A percentile compares a stretch with the other conserved stretches of the same genome.
These are phyloP conservation scores for Hypholoma fasciculare DNA, from an alignment of 768 basidiomycete species.

Conservation along the genomic window DNA sequence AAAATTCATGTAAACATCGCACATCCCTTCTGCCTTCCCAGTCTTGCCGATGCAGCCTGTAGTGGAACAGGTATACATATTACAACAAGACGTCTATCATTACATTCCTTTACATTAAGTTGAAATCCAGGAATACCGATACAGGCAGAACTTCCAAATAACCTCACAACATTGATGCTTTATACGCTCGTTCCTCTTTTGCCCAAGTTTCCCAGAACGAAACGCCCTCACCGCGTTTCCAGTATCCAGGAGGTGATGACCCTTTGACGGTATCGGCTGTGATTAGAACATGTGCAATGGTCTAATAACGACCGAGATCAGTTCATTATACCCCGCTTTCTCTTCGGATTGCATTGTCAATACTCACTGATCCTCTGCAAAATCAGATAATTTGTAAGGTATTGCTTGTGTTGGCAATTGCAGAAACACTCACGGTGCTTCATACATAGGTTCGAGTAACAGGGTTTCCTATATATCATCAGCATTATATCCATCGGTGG, in stretches of 20 bases:
- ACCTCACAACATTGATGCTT: too few species aligned
- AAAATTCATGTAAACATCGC: constrained; percentile 4
- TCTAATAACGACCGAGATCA: constrained; percentile 36
- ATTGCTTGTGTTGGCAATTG: not conserved
- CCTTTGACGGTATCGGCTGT: constrained; percentile 70
- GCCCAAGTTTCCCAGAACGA: constrained; percentile 82
- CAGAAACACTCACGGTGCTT: constrained; percentile 69
- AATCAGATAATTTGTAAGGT: constrained; percentile 1
- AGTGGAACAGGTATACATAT: constrained; percentile 11
- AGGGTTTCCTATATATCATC: constrained; percentile 61
- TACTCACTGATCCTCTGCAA: constrained; percentile 64
- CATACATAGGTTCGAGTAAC: constrained; percentile 90
- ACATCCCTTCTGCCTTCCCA: not conserved
- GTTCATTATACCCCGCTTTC: not conserved
- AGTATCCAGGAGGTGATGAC: constrained; percentile 67
- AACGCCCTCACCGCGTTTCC: constrained; percentile 64
- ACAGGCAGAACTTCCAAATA: too few species aligned
- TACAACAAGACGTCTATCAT: constrained; percentile 14
- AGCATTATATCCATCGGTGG: not conserved
- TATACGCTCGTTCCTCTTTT: constrained; percentile 51
- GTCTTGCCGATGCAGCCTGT: constrained; percentile 3
- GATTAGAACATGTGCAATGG: constrained; percentile 81
- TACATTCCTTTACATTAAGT: constrained; percentile 12
- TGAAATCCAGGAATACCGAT: not conserved
- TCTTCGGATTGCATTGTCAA: not conserved